Evolutionary conservation across 495 filamentous ascomycete species (phyloP).

Genomic region (Xylaria telfairii): DNA sequence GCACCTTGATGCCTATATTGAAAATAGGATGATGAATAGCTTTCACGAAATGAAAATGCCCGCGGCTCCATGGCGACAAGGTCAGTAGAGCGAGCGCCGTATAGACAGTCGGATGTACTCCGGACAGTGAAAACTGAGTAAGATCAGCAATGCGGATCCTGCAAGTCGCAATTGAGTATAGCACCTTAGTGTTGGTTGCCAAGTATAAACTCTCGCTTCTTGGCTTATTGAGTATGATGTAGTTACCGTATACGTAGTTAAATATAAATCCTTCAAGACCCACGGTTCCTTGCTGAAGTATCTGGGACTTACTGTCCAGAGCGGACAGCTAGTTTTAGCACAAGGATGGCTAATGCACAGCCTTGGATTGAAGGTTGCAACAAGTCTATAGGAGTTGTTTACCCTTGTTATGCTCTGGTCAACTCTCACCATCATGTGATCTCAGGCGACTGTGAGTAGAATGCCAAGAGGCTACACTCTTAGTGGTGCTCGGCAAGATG

Average conservation of each 20-base stretch:
- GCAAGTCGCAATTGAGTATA: neutral
- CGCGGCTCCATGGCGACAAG: neutral
- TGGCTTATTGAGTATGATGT: neutral
- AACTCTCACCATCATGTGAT: neutral
- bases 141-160: neutral
- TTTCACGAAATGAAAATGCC: neutral
- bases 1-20: neutral
- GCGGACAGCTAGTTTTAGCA: neutral
- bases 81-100: neutral
- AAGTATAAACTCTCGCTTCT: neutral
- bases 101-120: neutral
- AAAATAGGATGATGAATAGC: slow-evolving; percentile 8
- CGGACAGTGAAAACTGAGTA: neutral
- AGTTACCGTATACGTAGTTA: neutral
- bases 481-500: neutral
- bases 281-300: neutral
- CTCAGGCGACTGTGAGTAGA: neutral
- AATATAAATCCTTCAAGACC: neutral
- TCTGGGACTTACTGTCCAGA: neutral
- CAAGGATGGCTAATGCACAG: neutral
- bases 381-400: neutral
- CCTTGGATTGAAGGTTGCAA: neutral
- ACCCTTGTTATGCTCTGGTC: neutral
- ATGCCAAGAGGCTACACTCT: neutral
- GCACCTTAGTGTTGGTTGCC: neutral